Percentiles rank a stretch among this genome's conserved stretches.
phyloP scores from a whole-genome alignment of 192 early-diverging fungal genomes.

The Backusella australiensis region DNA sequence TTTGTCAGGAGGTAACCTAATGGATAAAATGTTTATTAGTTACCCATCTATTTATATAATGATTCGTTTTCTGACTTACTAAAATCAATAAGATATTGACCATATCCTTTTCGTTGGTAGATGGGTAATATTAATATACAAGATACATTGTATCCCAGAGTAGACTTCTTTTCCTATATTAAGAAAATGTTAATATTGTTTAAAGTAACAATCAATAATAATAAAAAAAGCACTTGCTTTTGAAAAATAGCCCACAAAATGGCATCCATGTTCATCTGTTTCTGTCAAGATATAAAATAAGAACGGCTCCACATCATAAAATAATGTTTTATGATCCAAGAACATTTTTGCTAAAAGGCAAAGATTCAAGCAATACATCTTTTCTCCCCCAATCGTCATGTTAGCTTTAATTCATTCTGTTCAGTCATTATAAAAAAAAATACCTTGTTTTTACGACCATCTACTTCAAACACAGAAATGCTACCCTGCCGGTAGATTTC shows the following conservation, averaged over 20 bases:
- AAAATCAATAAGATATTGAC: slow-evolving; percentile 89
- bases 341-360: slow-evolving; percentile 97
- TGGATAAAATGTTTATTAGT: neutral
- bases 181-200: neutral
- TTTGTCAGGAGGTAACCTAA: slow-evolving; percentile 79
- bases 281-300: slow-evolving; percentile 96
- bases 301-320: slow-evolving; percentile 97
- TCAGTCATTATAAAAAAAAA: neutral
- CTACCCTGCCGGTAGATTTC: slow-evolving; percentile 91
- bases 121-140: slow-evolving; percentile 88
- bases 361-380: slow-evolving; percentile 95
- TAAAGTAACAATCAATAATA: neutral
- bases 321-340: slow-evolving; percentile 96
- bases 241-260: slow-evolving; percentile 97
- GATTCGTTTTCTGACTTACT: slow-evolving; percentile 46
- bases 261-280: slow-evolving; percentile 66
- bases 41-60: neutral
- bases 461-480: slow-evolving; percentile 96
- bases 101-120: slow-evolving; percentile 87
- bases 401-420: neutral
- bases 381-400: neutral
- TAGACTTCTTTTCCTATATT: slow-evolving; percentile 76
- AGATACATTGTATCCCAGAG: slow-evolving; percentile 85
- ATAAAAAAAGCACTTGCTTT: slow-evolving; percentile 42
- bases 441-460: slow-evolving; percentile 94